These are phyloP conservation scores for Eucalyptus fibrosa DNA, from an alignment of 345 rosid genomes.

Conservation along the genomic window DNA sequence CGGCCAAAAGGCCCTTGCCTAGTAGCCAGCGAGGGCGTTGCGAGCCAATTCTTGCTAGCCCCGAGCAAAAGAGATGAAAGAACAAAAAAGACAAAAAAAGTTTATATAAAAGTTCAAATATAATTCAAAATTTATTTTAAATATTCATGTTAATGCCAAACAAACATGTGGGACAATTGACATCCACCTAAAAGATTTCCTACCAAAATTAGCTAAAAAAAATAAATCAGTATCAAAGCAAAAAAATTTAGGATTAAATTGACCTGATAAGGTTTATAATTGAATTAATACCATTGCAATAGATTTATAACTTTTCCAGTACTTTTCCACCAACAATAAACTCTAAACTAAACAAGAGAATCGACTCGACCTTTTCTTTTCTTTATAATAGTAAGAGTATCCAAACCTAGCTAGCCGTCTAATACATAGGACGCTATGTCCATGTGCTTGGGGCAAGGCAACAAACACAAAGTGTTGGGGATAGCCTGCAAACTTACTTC, in stretches of 20 bases:
- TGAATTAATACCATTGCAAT: too few species aligned
- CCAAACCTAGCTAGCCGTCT: too few species aligned
- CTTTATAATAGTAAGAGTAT: too few species aligned
- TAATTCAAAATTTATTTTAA: too few species aligned
- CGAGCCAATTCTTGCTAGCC: background rate
- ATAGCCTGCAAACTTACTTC: background rate
- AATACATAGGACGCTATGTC: background rate
- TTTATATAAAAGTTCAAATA: background rate
- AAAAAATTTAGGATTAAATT: too few species aligned
- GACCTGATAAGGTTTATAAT: too few species aligned
- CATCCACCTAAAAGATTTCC: too few species aligned
- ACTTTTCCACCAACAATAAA: background rate
- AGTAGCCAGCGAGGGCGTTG: background rate
- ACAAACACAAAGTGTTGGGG: background rate
- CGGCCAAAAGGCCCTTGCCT: background rate
- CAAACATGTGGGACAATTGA: background rate
- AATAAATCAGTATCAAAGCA: background rate
- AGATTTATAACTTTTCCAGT: rapidly evolving
- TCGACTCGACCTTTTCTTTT: background rate
- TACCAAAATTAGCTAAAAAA: too few species aligned
- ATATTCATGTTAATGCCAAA: too few species aligned
- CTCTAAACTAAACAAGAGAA: background rate
- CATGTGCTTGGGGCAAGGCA: background rate
- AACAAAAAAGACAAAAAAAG: too few species aligned
- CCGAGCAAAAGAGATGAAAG: background rate